Percentiles rank a stretch among this genome's conserved stretches.
Conservation (phyloP, 345 rosid genomes). For the Crucihimalaya himalaica region DNA sequence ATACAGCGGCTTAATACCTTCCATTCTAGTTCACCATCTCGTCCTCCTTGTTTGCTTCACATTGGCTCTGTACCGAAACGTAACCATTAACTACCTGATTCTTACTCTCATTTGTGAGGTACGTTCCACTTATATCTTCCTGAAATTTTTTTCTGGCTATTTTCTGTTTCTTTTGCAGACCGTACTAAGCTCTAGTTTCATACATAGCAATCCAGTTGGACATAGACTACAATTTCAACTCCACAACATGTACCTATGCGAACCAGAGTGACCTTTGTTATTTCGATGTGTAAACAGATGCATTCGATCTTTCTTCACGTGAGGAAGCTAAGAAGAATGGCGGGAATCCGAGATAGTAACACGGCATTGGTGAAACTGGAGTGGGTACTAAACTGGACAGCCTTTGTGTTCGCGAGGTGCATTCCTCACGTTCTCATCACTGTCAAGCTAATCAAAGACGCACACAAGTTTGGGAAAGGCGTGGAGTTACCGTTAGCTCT, state of each 20-base stretch:
- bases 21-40: conserved; percentile 78
- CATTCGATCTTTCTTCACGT: conserved; percentile 85
- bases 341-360: conserved; percentile 68
- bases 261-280: conserved; percentile 1
- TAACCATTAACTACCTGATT: conserved; percentile 83
- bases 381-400: conserved; percentile 75
- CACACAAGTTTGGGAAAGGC: conserved; percentile 67
- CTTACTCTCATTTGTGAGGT: conserved; percentile 94
- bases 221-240: not conserved
- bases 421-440: conserved; percentile 69
- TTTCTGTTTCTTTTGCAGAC: not conserved
- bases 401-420: conserved; percentile 61
- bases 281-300: conserved; percentile 49
- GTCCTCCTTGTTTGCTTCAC: conserved; percentile 88
- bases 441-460: conserved; percentile 68
- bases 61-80: conserved; percentile 76
- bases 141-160: not conserved
- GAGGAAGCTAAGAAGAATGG: conserved; percentile 87
- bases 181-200: not conserved
- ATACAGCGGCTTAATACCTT: conserved; percentile 78
- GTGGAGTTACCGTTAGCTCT: conserved; percentile 83
- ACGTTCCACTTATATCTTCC: conserved; percentile 11
- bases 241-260: not conserved
- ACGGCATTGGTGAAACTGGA: conserved; percentile 64
- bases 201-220: not conserved